Percentiles rank a stretch among this genome's conserved stretches.
These are phyloP conservation scores for Hordeum pubiflorum DNA, from an alignment of 202 grass and related monocot species.

Conservation along the genomic window DNA sequence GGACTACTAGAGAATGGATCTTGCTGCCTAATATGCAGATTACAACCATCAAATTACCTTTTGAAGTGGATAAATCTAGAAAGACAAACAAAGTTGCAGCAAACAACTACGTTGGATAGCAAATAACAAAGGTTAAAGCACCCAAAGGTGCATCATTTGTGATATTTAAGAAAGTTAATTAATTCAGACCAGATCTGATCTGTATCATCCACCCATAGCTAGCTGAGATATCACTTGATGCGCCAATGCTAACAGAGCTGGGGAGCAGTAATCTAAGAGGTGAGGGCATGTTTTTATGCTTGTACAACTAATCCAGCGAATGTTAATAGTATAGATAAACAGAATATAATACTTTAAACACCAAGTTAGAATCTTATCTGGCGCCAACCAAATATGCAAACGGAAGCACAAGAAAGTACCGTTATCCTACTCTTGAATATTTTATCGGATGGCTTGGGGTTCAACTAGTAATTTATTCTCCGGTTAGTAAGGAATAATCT, in stretches of 20 bases:
- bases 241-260: background rate
- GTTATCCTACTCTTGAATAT: background rate
- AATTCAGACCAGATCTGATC: background rate
- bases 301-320: background rate
- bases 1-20: background rate
- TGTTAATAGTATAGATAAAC: background rate
- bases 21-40: background rate
- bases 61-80: background rate
- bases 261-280: background rate
- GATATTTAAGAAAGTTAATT: slow-evolving; percentile 3
- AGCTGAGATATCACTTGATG: background rate
- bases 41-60: background rate
- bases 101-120: background rate
- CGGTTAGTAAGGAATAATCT: background rate
- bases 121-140: background rate
- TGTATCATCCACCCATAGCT: background rate
- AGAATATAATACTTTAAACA: background rate
- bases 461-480: background rate
- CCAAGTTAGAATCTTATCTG: background rate
- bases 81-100: background rate
- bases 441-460: background rate
- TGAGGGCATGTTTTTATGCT: background rate
- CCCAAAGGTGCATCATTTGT: background rate
- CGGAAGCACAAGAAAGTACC: background rate
- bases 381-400: background rate